phyloP scores from a whole-genome alignment of 306 rosid species.

The Trichosanthes truncata region DNA sequence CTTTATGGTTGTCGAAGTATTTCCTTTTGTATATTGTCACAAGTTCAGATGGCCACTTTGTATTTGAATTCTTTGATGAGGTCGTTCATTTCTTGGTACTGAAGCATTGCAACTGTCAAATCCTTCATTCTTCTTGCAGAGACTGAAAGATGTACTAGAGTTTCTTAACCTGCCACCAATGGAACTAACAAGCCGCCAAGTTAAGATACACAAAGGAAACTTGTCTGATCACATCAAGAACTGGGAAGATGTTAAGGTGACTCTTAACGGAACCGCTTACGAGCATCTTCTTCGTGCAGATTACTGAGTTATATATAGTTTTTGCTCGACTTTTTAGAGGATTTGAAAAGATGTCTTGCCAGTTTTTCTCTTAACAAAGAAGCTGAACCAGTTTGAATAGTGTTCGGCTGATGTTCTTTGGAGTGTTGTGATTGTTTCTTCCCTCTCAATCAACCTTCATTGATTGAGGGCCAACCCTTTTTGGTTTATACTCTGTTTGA shows the following conservation, averaged over 20 bases:
- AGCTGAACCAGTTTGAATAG: constrained; percentile 1
- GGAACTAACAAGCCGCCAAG: constrained; percentile 68
- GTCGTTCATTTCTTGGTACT: neutral
- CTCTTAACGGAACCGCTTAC: constrained; percentile 53
- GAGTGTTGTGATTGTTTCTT: neutral
- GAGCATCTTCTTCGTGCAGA: constrained; percentile 63
- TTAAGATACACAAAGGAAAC: constrained; percentile 72
- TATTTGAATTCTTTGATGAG: neutral
- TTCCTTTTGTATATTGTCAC: neutral
- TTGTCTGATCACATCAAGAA: constrained; percentile 59
- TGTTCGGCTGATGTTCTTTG: constrained; percentile 2
- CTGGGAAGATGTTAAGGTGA: constrained; percentile 76
- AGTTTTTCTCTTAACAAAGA: neutral
- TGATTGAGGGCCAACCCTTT: neutral
- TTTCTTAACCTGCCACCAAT: constrained; percentile 57
- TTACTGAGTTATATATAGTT: constrained; percentile 18
- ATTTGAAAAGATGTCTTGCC: neutral
- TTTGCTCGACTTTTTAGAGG: neutral
- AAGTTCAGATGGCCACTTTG: neutral
- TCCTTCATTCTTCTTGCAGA: constrained; percentile 33
- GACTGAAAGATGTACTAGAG: constrained; percentile 53
- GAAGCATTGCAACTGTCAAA: neutral
- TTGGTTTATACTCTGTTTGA: neutral
- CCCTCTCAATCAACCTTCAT: neutral
- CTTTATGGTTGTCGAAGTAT: neutral